Evolutionary conservation across 441 rosid species (phyloP).

Genomic region (Euphorbia schlechtendalii): DNA sequence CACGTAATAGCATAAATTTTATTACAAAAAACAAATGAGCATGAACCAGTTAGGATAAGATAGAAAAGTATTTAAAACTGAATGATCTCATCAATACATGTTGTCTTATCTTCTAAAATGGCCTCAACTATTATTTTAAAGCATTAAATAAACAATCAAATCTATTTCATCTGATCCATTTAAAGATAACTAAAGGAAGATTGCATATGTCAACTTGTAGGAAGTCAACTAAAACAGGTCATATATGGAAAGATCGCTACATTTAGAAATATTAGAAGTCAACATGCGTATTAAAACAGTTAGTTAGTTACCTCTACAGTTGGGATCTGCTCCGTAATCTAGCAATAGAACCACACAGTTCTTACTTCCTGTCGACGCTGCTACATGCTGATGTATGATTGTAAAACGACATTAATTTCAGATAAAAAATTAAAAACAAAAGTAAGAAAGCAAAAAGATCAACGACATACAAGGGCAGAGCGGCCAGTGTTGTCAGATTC

Average conservation of each 20-base stretch:
- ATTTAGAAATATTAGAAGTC: too few species aligned
- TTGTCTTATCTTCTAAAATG: slow-evolving; percentile 9
- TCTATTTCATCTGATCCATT: neutral
- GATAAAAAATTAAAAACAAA: too few species aligned
- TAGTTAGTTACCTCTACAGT: slow-evolving; percentile 42
- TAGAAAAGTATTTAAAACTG: neutral
- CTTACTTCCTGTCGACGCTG: slow-evolving; percentile 48
- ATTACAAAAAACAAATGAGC: slow-evolving; percentile 11
- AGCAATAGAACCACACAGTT: slow-evolving; percentile 57
- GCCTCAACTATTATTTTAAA: too few species aligned
- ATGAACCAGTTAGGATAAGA: slow-evolving; percentile 12
- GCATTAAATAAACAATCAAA: neutral
- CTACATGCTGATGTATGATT: slow-evolving; percentile 42
- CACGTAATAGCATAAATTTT: neutral
- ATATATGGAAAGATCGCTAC: neutral
- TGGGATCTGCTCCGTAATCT: slow-evolving; percentile 52
- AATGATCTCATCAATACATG: neutral
- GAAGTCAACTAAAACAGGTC: neutral
- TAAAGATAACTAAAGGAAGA: neutral
- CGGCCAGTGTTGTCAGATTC: neutral
- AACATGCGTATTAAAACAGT: too few species aligned
- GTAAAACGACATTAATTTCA: neutral
- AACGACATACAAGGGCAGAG: slow-evolving; percentile 56
- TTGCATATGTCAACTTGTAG: too few species aligned
- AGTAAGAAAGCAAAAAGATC: neutral